phyloP scores from a whole-genome alignment of 257 asterid species.

The Ilex asprella region DNA sequence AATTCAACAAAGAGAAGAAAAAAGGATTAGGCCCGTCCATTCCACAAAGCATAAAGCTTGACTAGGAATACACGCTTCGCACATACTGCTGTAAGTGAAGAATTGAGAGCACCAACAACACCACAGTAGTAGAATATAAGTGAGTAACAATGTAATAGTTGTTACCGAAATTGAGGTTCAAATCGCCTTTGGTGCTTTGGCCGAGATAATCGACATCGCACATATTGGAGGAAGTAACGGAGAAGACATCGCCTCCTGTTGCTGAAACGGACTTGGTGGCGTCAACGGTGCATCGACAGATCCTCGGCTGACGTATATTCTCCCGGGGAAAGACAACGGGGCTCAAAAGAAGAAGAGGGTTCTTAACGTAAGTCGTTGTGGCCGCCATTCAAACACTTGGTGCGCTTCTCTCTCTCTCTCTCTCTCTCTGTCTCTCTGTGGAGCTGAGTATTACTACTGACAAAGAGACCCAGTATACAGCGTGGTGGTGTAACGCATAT shows the following conservation, averaged over 20 bases:
- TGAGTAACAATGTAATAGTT: background rate
- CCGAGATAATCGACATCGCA: slow-evolving; percentile 71
- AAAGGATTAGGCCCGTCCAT: no score
- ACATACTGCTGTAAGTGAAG: background rate
- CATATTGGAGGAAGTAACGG: slow-evolving; percentile 39
- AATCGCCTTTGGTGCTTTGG: slow-evolving; percentile 77
- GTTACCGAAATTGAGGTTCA: slow-evolving; percentile 35
- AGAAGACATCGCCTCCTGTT: slow-evolving; percentile 31
- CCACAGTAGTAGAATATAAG: background rate
- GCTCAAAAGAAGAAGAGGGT: background rate
- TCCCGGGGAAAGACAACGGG: background rate
- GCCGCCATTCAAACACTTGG: background rate
- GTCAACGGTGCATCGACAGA: slow-evolving; percentile 18
- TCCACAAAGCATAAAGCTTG: background rate
- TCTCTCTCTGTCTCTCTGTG: no score
- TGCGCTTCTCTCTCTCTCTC: background rate
- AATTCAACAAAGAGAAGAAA: background rate
- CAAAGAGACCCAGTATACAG: no score
- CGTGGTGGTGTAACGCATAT: no score
- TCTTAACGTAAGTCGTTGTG: background rate
- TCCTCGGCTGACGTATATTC: slow-evolving; percentile 1
- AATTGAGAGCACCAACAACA: background rate
- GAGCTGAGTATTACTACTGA: no score
- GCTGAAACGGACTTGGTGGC: background rate
- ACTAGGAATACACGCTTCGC: background rate